These are phyloP conservation scores for Gentiana macrophylla DNA, from an alignment of 257 asterid species.

Conservation along the genomic window DNA sequence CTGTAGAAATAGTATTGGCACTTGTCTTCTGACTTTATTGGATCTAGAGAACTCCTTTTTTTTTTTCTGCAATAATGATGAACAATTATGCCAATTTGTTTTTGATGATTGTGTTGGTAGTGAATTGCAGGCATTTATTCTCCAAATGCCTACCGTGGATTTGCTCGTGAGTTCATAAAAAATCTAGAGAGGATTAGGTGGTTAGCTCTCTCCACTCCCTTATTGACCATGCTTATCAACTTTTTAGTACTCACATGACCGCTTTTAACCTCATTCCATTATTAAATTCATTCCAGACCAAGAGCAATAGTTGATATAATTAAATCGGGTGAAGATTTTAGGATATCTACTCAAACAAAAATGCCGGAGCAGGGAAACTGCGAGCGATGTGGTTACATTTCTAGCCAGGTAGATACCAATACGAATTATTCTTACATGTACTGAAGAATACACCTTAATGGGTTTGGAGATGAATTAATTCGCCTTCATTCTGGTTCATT, in stretches of 20 bases:
- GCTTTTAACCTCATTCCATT: neutral
- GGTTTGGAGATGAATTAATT: no score
- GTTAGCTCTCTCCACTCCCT: neutral
- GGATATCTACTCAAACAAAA: slow-evolving; percentile 80
- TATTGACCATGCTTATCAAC: no score
- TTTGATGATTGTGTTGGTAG: neutral
- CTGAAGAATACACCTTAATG: no score
- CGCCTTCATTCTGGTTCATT: no score
- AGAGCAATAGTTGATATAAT: slow-evolving; percentile 90
- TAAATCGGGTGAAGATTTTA: slow-evolving; percentile 88
- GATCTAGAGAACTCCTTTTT: no score
- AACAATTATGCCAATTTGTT: no score
- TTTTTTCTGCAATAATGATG: no score
- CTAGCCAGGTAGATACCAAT: slow-evolving; percentile 68
- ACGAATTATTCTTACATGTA: no score
- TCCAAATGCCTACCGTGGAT: slow-evolving; percentile 97
- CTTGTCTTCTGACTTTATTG: no score
- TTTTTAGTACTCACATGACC: neutral
- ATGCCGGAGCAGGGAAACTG: slow-evolving; percentile 98
- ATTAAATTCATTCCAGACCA: slow-evolving; percentile 39
- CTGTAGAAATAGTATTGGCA: no score
- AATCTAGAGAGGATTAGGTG: slow-evolving; percentile 94
- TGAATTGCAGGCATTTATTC: slow-evolving; percentile 71
- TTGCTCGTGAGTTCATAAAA: slow-evolving; percentile 95
- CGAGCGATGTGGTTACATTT: slow-evolving; percentile 90